These are phyloP conservation scores for Penicillium nordicum DNA, from an alignment of 2,329 filamentous ascomycete genomes.

Conservation along the genomic window DNA sequence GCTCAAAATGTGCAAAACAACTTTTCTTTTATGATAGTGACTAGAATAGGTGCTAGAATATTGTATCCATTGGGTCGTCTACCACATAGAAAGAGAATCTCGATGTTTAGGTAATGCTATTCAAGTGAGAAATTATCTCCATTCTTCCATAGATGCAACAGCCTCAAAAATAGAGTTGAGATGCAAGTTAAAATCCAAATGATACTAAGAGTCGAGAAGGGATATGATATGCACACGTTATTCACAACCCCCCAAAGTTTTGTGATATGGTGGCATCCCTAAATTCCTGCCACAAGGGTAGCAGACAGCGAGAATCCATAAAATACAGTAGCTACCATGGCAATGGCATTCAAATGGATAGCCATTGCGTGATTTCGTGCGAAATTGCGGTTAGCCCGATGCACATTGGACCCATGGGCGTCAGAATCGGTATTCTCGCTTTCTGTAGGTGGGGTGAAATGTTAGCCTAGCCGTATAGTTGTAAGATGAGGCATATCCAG, in stretches of 20 bases:
- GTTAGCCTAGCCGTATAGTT: background rate
- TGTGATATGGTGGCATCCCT: background rate
- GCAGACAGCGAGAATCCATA: slow-evolving; percentile 29
- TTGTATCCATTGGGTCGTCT: background rate
- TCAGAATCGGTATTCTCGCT: background rate
- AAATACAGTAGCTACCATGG: slow-evolving; percentile 30
- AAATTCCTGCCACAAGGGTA: slow-evolving; percentile 1
- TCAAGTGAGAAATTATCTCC: background rate
- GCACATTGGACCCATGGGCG: slow-evolving; percentile 5
- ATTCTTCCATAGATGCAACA: background rate
- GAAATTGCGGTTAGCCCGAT: slow-evolving; percentile 33
- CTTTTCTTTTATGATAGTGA: too few relatives aligned
- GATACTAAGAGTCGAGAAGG: background rate
- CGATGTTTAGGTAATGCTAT: background rate
- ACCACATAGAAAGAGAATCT: background rate
- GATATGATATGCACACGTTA: background rate
- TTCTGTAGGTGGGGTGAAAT: background rate
- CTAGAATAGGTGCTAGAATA: background rate
- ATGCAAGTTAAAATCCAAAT: background rate
- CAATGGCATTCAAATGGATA: slow-evolving; percentile 44
- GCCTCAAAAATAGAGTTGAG: background rate
- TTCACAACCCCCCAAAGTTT: background rate
- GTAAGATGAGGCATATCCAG: background rate
- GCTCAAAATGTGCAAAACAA: too few relatives aligned
- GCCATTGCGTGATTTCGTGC: slow-evolving; percentile 41